Percentiles rank a stretch among this genome's conserved stretches.
Conservation (phyloP, 495 filamentous ascomycete genomes). For the Arthonia radiata region DNA sequence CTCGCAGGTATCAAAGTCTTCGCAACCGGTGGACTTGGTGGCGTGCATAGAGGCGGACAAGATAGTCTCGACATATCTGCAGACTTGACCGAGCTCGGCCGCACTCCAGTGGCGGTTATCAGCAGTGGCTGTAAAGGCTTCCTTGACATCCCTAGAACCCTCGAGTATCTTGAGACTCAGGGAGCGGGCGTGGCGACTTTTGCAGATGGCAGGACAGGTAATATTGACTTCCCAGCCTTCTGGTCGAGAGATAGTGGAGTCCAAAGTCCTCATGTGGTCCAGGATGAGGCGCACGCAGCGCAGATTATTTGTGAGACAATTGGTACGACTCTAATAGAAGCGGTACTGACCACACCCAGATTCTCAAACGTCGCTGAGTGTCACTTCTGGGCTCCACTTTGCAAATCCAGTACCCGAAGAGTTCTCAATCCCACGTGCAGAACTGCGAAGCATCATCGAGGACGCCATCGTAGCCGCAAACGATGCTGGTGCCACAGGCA, state of each 20-base stretch:
- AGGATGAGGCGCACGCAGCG: slow-evolving; percentile 59
- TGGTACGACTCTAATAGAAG: neutral
- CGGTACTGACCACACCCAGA: slow-evolving; percentile 15
- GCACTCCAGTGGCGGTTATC: slow-evolving; percentile 71
- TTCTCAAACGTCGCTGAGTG: slow-evolving; percentile 33
- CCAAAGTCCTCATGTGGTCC: slow-evolving; percentile 47
- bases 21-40: slow-evolving; percentile 64
- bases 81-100: slow-evolving; percentile 82
- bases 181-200: slow-evolving; percentile 75
- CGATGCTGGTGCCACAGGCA: slow-evolving; percentile 41
- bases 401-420: slow-evolving; percentile 67
- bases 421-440: slow-evolving; percentile 37
- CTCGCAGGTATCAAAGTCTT: slow-evolving; percentile 81
- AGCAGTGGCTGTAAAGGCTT: slow-evolving; percentile 90
- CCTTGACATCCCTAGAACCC: slow-evolving; percentile 66
- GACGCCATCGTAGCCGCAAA: slow-evolving; percentile 49
- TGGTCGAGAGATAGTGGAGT: slow-evolving; percentile 67
- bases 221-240: slow-evolving; percentile 71
- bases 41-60: slow-evolving; percentile 80
- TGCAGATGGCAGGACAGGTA: slow-evolving; percentile 38
- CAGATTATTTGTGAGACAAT: slow-evolving; percentile 44
- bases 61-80: slow-evolving; percentile 79
- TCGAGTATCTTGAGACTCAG: slow-evolving; percentile 89
- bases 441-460: slow-evolving; percentile 52
- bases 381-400: slow-evolving; percentile 55